Conservation (phyloP, 2,329 filamentous ascomycete genomes). For the Lizonia empirigonia region DNA sequence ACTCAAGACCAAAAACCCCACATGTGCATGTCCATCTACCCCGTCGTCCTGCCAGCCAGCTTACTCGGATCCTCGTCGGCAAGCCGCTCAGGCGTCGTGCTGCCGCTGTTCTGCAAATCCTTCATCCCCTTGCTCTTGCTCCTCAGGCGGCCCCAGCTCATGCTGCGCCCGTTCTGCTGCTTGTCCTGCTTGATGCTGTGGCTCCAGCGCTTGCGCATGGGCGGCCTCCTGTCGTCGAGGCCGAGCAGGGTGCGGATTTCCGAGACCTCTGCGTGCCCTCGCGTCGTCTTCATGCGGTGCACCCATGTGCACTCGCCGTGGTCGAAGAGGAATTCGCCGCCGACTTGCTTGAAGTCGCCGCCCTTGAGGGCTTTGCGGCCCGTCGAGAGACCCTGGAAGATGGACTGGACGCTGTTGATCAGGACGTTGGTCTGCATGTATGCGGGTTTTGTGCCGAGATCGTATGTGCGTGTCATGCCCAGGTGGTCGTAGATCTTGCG, state of each 20-base stretch:
- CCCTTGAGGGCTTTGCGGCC: slow-evolving; percentile 65
- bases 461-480: slow-evolving; percentile 70
- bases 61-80: slow-evolving; percentile 26
- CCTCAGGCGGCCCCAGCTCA: slow-evolving; percentile 36
- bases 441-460: slow-evolving; percentile 65
- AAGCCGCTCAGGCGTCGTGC: slow-evolving; percentile 28
- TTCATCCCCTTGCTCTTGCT: slow-evolving; percentile 35
- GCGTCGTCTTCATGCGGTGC: slow-evolving; percentile 78
- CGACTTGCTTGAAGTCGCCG: slow-evolving; percentile 71
- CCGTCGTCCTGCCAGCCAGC: slow-evolving; percentile 9
- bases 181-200: slow-evolving; percentile 36
- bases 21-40: too few relatives aligned
- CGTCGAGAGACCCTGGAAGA: slow-evolving; percentile 66
- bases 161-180: slow-evolving; percentile 30
- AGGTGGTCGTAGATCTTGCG: slow-evolving; percentile 69
- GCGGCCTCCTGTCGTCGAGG: slow-evolving; percentile 34
- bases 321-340: slow-evolving; percentile 81
- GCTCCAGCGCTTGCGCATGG: slow-evolving; percentile 43
- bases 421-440: slow-evolving; percentile 65
- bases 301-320: slow-evolving; percentile 75
- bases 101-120: slow-evolving; percentile 24
- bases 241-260: slow-evolving; percentile 69
- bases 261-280: slow-evolving; percentile 75
- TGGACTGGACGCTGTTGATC: slow-evolving; percentile 56
- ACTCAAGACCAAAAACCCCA: not conserved